Evolutionary conservation across 768 basidiomycete genomes (phyloP), one percentile per base, ranked within the genome.

Genomic region (Psilocybe tampanensis): DNA sequence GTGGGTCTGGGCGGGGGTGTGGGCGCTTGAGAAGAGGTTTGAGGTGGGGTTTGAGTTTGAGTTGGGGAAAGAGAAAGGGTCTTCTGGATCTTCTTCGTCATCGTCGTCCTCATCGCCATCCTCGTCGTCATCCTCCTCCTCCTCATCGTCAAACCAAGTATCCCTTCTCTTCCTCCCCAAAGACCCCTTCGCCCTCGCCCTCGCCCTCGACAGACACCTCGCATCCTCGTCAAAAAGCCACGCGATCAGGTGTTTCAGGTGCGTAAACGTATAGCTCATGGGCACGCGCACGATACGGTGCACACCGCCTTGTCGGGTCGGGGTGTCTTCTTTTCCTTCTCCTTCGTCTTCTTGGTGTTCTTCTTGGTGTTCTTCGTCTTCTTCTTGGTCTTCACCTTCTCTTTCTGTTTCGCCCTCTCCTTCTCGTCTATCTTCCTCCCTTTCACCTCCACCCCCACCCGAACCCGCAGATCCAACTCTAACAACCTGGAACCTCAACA

Each of bases 241-340:
- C 7, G 79, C 71, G 24, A 90, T 76, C 45, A 92, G 78, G 44
- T 77, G 79, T 39, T 82, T 81, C 4, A 92, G 73, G 63, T 88
- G 88, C 0, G 80, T 74, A 60, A 92, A 85, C 0, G 86, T 87
- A 66, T 89, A 90, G 65, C 79, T 88, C 23, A 84, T 72, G 0
- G 89, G 89, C 8, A 89, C 86, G 60, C 89, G 88, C 4, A 84
- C 83, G 51, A 90, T 72, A 51, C 89, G 81, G 64, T 84, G 82
- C 2, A 86, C 77, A 5, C 84, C 83, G 4, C 85, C 82, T 52
- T 73, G 69, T 9, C 67, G 66, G 1, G 71, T 68, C 9, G 63
- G 62, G 2, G 68, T 32, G 44, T 54, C 50, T 34, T 56, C 29
- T 29, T 29, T 9, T 9, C 9, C 29, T 29, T 29, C 29, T 5